Evolutionary conservation across 1,139 yeast genomes (phyloP).

Genomic region (Yamadazyma sp.): DNA sequence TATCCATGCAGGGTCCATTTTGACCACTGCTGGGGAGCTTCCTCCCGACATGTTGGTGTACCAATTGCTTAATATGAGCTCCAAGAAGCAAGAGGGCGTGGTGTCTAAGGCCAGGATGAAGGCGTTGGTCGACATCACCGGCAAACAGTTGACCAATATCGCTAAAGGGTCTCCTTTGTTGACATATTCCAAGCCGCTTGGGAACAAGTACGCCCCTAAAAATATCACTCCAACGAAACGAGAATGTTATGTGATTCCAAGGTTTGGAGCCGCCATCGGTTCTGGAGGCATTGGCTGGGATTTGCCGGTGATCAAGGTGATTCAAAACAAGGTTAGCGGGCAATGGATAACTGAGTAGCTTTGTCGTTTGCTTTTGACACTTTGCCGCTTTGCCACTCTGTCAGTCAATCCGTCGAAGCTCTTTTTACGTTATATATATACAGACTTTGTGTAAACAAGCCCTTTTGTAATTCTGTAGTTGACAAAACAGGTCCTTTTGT

Average conservation of each 20-base stretch:
- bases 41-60: conserved; percentile 81
- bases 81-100: conserved; percentile 32
- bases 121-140: conserved; percentile 73
- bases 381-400: no score
- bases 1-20: conserved; percentile 76
- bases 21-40: conserved; percentile 51
- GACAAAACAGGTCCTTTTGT: no score
- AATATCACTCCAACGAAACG: conserved; percentile 61
- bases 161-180: conserved; percentile 72
- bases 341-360: conserved; percentile 45
- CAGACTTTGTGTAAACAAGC: no score
- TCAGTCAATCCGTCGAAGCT: no score
- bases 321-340: conserved; percentile 64
- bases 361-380: no score
- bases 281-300: conserved; percentile 93
- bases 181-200: conserved; percentile 87
- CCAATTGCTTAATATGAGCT: conserved; percentile 55
- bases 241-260: conserved; percentile 87
- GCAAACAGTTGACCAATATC: conserved; percentile 74
- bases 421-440: no score
- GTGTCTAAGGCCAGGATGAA: conserved; percentile 63
- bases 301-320: conserved; percentile 77
- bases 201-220: conserved; percentile 86
- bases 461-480: no score
- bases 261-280: conserved; percentile 84